Base-by-base conservation (phyloP, 2,329 filamentous ascomycete genomes). In the Aureobasidium leucospermi region DNA sequence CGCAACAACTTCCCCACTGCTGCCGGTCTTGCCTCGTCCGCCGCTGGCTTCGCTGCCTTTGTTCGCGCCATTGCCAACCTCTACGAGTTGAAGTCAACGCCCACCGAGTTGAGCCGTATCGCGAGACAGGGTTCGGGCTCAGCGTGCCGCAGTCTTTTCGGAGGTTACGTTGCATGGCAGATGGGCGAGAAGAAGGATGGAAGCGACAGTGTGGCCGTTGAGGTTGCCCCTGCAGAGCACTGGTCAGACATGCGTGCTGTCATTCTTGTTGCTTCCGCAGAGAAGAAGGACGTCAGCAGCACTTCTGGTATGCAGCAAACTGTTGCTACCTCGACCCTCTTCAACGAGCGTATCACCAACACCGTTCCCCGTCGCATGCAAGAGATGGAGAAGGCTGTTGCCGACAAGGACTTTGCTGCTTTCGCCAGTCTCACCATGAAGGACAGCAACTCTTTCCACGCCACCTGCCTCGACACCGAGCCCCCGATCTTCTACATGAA, bases 1-100 rank as follows among this genome's bases (percentile, higher is more conserved):
- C 89, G 94, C 78, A 99, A 99, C 82, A 99, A 99, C 82, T 99
- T 99, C 81, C 94, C 94, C 64, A 99, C 94, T 2, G 94, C 94
- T 29, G 94, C 94, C 4, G 94, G 94, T 6, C 85, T 99, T 31
- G 83, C 83, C 42, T 81, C 79, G 65, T 80, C 78, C 23, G 84
- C 83, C n/a, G 83, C 84, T n/a, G 84, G 84, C 28, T 85, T 86
- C 66, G 84, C 84, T 38, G 83, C 84, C 11, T 76, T 86, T 0
- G 82, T 97, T 19, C 84, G 91, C 61, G 92, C 90, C 64, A 90
- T 99, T 67, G 94, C 94, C 38, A 84, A 97, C 73, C 83, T 99
- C 42, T 99, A 97, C 78, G 81, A 89, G 71, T 85, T 99, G 6
- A 86, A 88, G 4, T 83, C 90, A 62, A 85, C 86, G 0, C 88